Percentiles rank a stretch among this genome's conserved stretches.
Conservation (phyloP, 768 basidiomycete species). For the Scleroderma citrinum region DNA sequence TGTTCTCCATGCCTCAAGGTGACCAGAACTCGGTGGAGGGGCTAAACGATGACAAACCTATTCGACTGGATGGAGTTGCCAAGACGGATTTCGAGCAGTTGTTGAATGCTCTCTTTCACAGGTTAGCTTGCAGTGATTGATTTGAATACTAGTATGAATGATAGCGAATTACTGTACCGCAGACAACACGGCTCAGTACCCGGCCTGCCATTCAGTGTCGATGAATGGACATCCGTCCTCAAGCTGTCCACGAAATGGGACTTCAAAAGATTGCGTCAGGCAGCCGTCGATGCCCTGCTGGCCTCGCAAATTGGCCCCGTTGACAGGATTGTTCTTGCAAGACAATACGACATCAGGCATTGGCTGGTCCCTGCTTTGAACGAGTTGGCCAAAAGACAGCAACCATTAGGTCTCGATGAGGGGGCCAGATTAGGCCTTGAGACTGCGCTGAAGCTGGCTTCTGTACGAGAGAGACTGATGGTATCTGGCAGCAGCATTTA, state of each 20-base stretch:
- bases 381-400: constrained; percentile 17
- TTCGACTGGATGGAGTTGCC: constrained; percentile 11
- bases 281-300: constrained; percentile 19
- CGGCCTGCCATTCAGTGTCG: neutral
- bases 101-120: constrained; percentile 8
- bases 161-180: neutral
- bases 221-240: constrained; percentile 34
- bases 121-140: neutral
- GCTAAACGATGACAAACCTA: constrained; percentile 8
- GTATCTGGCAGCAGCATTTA: no score
- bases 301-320: constrained; percentile 15
- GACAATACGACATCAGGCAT: constrained; percentile 19
- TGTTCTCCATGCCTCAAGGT: constrained; percentile 8
- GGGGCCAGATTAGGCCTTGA: constrained; percentile 22
- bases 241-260: constrained; percentile 34
- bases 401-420: constrained; percentile 19
- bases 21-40: constrained; percentile 3
- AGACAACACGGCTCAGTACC: neutral
- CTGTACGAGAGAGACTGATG: constrained; percentile 6
- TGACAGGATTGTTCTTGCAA: constrained; percentile 30
- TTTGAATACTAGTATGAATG: neutral
- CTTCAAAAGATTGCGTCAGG: constrained; percentile 25
- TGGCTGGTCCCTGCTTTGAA: constrained; percentile 35
- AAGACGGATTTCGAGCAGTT: constrained; percentile 10
- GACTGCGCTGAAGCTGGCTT: constrained; percentile 8